Conservation (phyloP, 345 rosid species). For the Linum tenue region DNA sequence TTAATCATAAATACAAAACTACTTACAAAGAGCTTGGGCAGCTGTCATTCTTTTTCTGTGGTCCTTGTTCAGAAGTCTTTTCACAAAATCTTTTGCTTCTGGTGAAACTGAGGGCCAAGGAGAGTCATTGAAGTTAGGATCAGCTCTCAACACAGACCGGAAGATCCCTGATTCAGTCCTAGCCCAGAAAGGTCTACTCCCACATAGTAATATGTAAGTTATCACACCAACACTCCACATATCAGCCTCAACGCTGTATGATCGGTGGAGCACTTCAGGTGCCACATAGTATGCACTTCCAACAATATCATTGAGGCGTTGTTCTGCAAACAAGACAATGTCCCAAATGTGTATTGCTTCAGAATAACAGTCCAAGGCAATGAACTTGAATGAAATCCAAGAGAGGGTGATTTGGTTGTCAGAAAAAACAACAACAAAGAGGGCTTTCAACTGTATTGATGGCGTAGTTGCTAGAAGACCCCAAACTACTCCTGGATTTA, state of each 20-base stretch:
- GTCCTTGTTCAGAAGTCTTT: constrained; percentile 83
- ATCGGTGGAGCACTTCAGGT: constrained; percentile 91
- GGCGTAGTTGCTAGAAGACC: background rate
- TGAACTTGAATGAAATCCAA: background rate
- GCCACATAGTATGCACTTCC: constrained; percentile 99
- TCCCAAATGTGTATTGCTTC: background rate
- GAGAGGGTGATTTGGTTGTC: background rate
- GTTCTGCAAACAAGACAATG: constrained; percentile 43
- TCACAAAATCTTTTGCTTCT: constrained; percentile 76
- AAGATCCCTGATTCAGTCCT: constrained; percentile 97
- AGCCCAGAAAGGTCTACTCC: constrained; percentile 98
- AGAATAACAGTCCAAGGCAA: background rate
- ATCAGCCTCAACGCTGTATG: constrained; percentile 93
- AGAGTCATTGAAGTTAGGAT: constrained; percentile 80
- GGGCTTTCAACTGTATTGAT: background rate
- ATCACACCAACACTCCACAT: constrained; percentile 99
- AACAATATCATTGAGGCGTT: constrained; percentile 90
- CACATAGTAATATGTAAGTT: constrained; percentile 86
- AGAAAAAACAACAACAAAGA: background rate
- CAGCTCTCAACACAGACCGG: constrained; percentile 87
- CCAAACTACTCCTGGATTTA: background rate
- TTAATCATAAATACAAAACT: constrained; percentile 1
- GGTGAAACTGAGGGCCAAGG: constrained; percentile 94
- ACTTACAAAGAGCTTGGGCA: constrained; percentile 90
- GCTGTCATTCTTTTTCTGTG: constrained; percentile 88